These are phyloP conservation scores for Xylaria cubensis DNA, from an alignment of 495 filamentous ascomycete genomes.

Conservation along the genomic window DNA sequence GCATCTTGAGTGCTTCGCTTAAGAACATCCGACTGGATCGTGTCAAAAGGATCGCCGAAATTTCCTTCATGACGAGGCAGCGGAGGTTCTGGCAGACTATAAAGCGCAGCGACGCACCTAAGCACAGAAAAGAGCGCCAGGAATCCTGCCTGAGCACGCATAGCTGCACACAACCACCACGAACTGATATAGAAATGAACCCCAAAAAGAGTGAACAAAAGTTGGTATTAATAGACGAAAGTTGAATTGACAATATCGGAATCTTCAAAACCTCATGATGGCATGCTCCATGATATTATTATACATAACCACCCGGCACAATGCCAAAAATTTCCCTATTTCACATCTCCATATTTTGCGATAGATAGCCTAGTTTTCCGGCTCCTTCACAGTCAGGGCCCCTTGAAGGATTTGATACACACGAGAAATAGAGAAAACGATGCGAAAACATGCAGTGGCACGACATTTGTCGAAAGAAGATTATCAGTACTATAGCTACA, in stretches of 20 bases:
- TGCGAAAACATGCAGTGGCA: not conserved
- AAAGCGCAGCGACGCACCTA: not conserved
- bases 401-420: constrained; percentile 10
- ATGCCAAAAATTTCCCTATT: not conserved
- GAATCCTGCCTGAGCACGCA: constrained; percentile 15
- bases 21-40: constrained; percentile 1
- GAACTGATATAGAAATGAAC: not conserved
- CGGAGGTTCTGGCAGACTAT: constrained; percentile 5
- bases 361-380: not conserved
- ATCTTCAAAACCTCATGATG: not conserved
- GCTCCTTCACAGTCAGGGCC: not conserved
- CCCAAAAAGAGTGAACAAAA: constrained; percentile 6
- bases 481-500: not conserved
- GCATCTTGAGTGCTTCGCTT: constrained; percentile 26
- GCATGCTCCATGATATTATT: constrained; percentile 1
- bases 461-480: not conserved
- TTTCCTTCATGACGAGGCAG: not conserved
- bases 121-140: constrained; percentile 3
- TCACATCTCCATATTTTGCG: not conserved
- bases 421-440: not conserved
- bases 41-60: constrained; percentile 9
- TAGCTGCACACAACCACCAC: not conserved
- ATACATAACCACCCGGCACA: constrained; percentile 7
- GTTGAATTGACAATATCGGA: not conserved
- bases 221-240: constrained; percentile 7